Percentiles rank a stretch among this genome's conserved stretches.
These are phyloP conservation scores for Sporisorium scitamineum DNA, from an alignment of 1,284 basidiomycete species.

Conservation along the genomic window DNA sequence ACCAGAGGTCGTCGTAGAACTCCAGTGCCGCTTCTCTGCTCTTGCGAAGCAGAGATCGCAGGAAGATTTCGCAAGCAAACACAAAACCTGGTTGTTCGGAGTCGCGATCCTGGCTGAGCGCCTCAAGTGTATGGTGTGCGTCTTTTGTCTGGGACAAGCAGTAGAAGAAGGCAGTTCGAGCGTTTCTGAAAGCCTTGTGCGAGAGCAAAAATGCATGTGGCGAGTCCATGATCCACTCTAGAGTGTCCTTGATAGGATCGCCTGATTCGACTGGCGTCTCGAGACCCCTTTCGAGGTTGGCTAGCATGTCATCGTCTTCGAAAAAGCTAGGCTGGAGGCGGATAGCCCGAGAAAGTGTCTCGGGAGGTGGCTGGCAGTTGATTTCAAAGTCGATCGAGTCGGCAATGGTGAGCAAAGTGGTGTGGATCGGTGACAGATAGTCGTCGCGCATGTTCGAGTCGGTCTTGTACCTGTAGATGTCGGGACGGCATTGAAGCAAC, in stretches of 20 bases:
- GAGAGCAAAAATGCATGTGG: slow-evolving; percentile 37
- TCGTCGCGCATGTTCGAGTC: not conserved
- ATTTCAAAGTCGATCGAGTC: slow-evolving; percentile 35
- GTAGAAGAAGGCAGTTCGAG: slow-evolving; percentile 17
- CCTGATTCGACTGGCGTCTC: not conserved
- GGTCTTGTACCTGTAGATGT: slow-evolving; percentile 25
- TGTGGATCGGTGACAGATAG: slow-evolving; percentile 19
- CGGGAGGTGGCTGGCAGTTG: not conserved
- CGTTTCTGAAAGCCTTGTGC: slow-evolving; percentile 14
- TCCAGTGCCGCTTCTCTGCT: slow-evolving; percentile 20
- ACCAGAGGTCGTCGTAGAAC: slow-evolving; percentile 41
- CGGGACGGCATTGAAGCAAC: slow-evolving; percentile 24
- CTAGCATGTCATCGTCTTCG: slow-evolving; percentile 15
- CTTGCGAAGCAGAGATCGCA: slow-evolving; percentile 21
- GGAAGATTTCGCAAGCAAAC: slow-evolving; percentile 17
- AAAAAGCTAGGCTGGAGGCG: slow-evolving; percentile 11
- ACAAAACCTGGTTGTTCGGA: slow-evolving; percentile 20
- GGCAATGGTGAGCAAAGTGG: slow-evolving; percentile 25
- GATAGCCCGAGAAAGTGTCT: not conserved
- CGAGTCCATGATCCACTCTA: slow-evolving; percentile 31
- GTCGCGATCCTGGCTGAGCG: slow-evolving; percentile 15
- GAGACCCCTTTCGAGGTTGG: not conserved
- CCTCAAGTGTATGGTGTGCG: slow-evolving; percentile 10
- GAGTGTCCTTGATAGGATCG: slow-evolving; percentile 16
- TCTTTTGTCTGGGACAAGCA: slow-evolving; percentile 24